Base-by-base conservation (phyloP, 2,329 filamentous ascomycete species). In the Trichoderma sp. region DNA sequence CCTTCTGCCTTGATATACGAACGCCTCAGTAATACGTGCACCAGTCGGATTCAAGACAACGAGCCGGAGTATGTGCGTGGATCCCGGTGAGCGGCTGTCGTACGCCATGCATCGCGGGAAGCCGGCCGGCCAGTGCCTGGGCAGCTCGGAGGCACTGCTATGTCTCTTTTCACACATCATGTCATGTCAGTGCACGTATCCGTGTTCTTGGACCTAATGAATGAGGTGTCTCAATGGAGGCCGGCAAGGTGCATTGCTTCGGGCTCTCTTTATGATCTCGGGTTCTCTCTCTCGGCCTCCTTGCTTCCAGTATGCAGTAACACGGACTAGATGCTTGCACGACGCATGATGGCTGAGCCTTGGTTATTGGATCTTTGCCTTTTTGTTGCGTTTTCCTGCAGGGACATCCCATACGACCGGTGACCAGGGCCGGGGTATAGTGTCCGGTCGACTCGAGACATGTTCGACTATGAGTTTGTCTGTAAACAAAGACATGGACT, bases 21-120 rank as follows among this genome's bases (percentile, higher is more conserved):
- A 30, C 66, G 57, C 66, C 66, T 69, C 66, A 51, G 24, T 58
- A 39, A 61, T 69, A 69, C 66, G 66, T 69, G 66, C 66, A 69
- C 66, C 66, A 69, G 66, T 69, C 66, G 66, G 66, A 69, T 36
- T 34, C 28, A n/a, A 69, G 28, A n/a, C 56, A 39, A 69, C 66
- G 57, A 57, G 39, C 28, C 66, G 43, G 69, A 71, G 12, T 47
- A 64, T 65, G 26, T 65, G 43, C 66, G 66, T 70, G 57, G 66
- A 61, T 28, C 57, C 66, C 66, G 57, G 66, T 39, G 66, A 70
- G 57, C 66, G 66, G 66, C 57, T 62, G 57, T 30, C 21, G 57
- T 62, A 62, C 66, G 57, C 66, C 66, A 69, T 69, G 66, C 66
- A 69, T 39, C 66, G 28, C 66, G 66, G 66, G 57, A 62, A 21